Evolutionary conservation across 176 grass and related monocot genomes (phyloP).

Genomic region (Alloteropsis semialata): DNA sequence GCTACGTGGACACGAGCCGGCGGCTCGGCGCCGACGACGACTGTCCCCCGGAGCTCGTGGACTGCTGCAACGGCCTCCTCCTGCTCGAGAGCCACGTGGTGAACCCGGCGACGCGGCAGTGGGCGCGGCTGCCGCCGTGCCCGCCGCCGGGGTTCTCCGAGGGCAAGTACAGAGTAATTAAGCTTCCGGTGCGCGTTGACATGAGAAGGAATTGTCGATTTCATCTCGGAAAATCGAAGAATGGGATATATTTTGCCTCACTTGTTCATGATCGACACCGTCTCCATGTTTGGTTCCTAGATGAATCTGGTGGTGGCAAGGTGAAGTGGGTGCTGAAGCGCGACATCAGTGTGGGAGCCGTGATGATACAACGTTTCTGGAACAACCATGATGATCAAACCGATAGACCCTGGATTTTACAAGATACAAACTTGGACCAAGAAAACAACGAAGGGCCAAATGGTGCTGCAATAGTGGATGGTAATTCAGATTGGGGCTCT

Average conservation of each 20-base stretch:
- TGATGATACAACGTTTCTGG: neutral
- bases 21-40: no score
- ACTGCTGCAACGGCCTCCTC: no score
- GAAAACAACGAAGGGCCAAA: neutral
- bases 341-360: neutral
- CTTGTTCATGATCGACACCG: neutral
- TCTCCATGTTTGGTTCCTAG: neutral
- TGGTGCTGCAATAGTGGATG: neutral
- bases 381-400: neutral
- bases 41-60: no score
- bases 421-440: neutral
- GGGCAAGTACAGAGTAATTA: neutral
- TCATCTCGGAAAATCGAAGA: neutral
- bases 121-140: no score
- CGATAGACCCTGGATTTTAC: neutral
- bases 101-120: no score
- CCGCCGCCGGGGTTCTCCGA: no score
- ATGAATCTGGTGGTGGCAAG: neutral
- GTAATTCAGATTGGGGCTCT: neutral
- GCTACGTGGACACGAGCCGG: no score
- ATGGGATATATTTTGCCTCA: neutral
- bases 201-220: accelerated
- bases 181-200: neutral
- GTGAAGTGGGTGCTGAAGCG: neutral
- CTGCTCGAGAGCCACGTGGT: no score